Evolutionary conservation across 2,329 filamentous ascomycete genomes (phyloP), one percentile per base, ranked within the genome.

Genomic region (Dothistroma septosporum): DNA sequence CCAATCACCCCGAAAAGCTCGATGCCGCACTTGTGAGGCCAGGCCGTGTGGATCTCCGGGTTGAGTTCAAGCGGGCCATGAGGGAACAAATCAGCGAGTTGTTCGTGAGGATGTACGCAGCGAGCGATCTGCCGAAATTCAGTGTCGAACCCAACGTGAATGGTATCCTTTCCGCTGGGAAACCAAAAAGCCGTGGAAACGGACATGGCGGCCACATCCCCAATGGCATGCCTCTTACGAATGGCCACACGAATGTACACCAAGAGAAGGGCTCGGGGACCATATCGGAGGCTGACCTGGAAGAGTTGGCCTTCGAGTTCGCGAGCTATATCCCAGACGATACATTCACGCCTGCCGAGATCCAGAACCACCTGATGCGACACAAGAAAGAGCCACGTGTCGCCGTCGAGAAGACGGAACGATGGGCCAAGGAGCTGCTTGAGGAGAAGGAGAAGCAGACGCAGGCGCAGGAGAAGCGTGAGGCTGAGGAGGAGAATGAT

Each of bases 1-100:
- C 88, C 33, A 94, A 93, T 74, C 83, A 85, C 61, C 87, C 87
- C 2, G 86, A 92, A 67, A 80, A 83, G 14, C 82, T 93, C 0
- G 89, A 92, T 70, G 82, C 70, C 9, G 69, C 72, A 0, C 80
- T 94, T 6, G 86, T 92, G 54, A 81, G 89, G 0, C 88, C 90
- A 0, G 89, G 89, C 0, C 81, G 88, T 1, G 86, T 92, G 4
- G 87, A 91, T 66, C 80, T 84, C 73, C 83, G 88, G 61, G 81
- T 90, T 0, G 78, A 78, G 11, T 89, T 92, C 73, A 80, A 72
- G 4, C 72, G 77, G 2, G 78, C 79, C 1, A 76, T 74, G 31
- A 67, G 67, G 28, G 70, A 72, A 1, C 78, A 80, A 61, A 74
- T 76, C 11, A 67, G 69, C 33, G 75, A 79, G 60, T 74, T 80